Conservation (phyloP, 1,139 yeast genomes). For the Geotrichum citri-aurantii region DNA sequence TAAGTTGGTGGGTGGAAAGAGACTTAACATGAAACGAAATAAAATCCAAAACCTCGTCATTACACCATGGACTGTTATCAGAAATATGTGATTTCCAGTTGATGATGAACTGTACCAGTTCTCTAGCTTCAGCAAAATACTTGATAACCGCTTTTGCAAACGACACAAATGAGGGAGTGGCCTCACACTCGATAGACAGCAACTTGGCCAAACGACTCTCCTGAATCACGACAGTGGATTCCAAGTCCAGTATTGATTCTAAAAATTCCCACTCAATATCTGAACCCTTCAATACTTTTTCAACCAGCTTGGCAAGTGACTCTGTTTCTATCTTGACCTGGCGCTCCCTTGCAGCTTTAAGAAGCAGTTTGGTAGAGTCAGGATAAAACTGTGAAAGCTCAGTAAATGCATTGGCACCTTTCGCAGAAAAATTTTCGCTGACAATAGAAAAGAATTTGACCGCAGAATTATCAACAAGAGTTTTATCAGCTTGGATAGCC, state of each 20-base stretch:
- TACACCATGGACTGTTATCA: constrained; percentile 20
- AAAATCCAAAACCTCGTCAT: constrained; percentile 16
- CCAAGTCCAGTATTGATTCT: constrained; percentile 14
- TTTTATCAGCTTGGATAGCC: neutral
- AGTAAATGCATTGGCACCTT: constrained; percentile 13
- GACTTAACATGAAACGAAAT: constrained; percentile 19
- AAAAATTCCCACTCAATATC: constrained; percentile 18
- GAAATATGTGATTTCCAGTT: constrained; percentile 16
- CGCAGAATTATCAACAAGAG: constrained; percentile 1
- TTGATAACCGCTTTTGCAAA: constrained; percentile 17
- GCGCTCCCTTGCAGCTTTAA: constrained; percentile 5
- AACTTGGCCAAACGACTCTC: constrained; percentile 5
- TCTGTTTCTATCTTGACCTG: constrained; percentile 10
- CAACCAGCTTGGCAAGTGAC: constrained; percentile 4
- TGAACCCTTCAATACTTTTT: neutral
- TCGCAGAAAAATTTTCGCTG: constrained; percentile 2
- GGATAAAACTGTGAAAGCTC: constrained; percentile 10
- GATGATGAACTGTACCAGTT: constrained; percentile 15
- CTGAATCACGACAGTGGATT: constrained; percentile 14
- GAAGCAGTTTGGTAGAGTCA: constrained; percentile 1
- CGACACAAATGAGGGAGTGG: constrained; percentile 3
- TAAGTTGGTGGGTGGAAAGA: constrained; percentile 23
- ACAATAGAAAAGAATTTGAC: constrained; percentile 7
- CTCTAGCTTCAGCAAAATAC: constrained; percentile 19
- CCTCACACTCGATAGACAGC: constrained; percentile 4